A percentile compares a stretch with the other conserved stretches of the same genome.
Evolutionary conservation across 345 rosid genomes (phyloP).

Genomic region (Brassica carinata): DNA sequence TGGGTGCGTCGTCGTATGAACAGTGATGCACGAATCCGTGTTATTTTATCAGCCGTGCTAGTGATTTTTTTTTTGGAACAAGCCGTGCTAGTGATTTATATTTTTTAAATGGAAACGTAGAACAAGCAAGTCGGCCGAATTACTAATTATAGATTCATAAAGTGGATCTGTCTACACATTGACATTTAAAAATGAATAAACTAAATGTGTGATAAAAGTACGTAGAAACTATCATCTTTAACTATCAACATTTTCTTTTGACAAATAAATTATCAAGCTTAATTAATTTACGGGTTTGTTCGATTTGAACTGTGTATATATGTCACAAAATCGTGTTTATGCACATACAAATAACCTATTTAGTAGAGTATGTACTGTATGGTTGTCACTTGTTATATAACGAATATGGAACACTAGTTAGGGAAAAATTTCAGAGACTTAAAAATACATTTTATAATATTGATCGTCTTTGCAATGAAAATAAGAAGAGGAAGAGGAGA

Average conservation of each 20-base stretch:
- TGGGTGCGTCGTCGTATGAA: neutral
- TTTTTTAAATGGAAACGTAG: neutral
- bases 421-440: neutral
- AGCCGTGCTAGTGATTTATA: neutral
- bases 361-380: neutral
- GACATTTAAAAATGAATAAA: neutral
- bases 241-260: neutral
- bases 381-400: neutral
- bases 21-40: neutral
- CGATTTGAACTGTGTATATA: neutral
- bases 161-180: neutral
- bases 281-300: neutral
- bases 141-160: neutral
- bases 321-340: neutral
- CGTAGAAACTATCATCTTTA: neutral
- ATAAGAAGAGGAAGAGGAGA: too few species aligned
- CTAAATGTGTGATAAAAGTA: neutral
- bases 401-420: neutral
- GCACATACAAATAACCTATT: neutral
- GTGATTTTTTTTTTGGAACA: too few species aligned
- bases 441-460: neutral
- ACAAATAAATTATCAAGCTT: neutral
- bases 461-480: neutral
- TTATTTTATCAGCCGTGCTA: neutral
- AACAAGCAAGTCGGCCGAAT: neutral